Conservation (phyloP, 2,329 filamentous ascomycete species). For the Coniosporium tulheliwenetii region DNA sequence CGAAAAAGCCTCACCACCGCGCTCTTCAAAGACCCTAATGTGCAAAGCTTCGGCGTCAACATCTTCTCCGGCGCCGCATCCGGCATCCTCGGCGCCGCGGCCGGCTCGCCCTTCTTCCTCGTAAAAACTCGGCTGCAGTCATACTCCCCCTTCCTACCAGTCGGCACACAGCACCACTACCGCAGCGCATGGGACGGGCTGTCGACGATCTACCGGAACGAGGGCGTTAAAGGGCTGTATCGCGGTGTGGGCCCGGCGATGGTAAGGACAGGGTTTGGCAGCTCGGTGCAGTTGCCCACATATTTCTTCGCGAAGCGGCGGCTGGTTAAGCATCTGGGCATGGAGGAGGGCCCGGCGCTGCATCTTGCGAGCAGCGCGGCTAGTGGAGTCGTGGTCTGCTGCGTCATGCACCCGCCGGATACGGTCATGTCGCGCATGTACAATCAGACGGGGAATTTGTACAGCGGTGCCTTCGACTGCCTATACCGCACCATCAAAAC, state of each 20-base stretch:
- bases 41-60: constrained; percentile 80
- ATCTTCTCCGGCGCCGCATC: constrained; percentile 83
- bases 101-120: constrained; percentile 91
- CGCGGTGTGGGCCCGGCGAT: constrained; percentile 84
- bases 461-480: constrained; percentile 85
- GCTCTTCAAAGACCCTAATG: constrained; percentile 54
- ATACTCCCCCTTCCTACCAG: constrained; percentile 79
- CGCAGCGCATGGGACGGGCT: constrained; percentile 73
- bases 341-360: constrained; percentile 79
- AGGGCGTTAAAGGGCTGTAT: constrained; percentile 73
- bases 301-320: constrained; percentile 95
- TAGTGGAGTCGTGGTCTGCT: constrained; percentile 92
- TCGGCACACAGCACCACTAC: constrained; percentile 94
- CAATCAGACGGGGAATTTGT: constrained; percentile 97
- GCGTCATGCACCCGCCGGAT: constrained; percentile 97
- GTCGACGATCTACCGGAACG: constrained; percentile 57
- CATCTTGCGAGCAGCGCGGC: constrained; percentile 79
- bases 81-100: constrained; percentile 81
- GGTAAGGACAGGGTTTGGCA: constrained; percentile 91
- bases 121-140: constrained; percentile 94
- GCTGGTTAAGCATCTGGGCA: constrained; percentile 64
- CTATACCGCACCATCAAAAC: constrained; percentile 79
- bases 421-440: constrained; percentile 98
- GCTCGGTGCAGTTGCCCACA: constrained; percentile 88
- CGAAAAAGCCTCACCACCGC: constrained; percentile 54